These are phyloP conservation scores for Gamsiella multidivaricata DNA, from an alignment of 192 early-diverging fungal species.

Conservation along the genomic window DNA sequence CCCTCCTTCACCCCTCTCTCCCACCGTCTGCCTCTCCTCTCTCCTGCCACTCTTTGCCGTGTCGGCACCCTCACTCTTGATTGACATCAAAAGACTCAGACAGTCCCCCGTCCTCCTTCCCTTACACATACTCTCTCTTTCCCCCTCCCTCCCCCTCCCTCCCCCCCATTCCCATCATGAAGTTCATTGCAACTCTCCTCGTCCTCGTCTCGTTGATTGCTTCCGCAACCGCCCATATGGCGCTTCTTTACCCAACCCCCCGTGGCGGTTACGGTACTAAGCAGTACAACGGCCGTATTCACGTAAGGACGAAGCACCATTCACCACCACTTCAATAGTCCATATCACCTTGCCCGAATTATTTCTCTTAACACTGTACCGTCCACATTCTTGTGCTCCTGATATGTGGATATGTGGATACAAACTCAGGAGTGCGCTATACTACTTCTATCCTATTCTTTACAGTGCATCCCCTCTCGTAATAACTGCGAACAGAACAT, in stretches of 20 bases:
- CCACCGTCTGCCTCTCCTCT: neutral
- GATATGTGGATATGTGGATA: too few relatives aligned
- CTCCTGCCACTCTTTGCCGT: neutral
- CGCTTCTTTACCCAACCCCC: conserved; percentile 43
- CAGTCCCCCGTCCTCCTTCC: neutral
- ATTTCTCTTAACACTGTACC: too few relatives aligned
- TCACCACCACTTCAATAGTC: too few relatives aligned
- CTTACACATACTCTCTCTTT: too few relatives aligned
- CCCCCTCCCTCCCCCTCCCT: neutral
- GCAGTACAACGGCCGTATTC: conserved; percentile 37
- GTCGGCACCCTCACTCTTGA: neutral
- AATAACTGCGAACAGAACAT: too few relatives aligned
- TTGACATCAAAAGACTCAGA: neutral
- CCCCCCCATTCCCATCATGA: conserved; percentile 20
- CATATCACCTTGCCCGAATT: too few relatives aligned
- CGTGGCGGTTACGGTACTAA: conserved; percentile 35
- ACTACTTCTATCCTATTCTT: too few relatives aligned
- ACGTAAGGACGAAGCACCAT: too few relatives aligned
- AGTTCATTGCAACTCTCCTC: conserved; percentile 25
- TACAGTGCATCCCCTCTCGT: too few relatives aligned
- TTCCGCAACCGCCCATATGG: conserved; percentile 38
- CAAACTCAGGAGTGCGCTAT: too few relatives aligned
- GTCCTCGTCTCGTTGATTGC: conserved; percentile 31
- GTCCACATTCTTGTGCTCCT: too few relatives aligned
- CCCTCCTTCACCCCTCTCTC: neutral